Evolutionary conservation across 768 basidiomycete species (phyloP).

Genomic region (Clavulina sp.): DNA sequence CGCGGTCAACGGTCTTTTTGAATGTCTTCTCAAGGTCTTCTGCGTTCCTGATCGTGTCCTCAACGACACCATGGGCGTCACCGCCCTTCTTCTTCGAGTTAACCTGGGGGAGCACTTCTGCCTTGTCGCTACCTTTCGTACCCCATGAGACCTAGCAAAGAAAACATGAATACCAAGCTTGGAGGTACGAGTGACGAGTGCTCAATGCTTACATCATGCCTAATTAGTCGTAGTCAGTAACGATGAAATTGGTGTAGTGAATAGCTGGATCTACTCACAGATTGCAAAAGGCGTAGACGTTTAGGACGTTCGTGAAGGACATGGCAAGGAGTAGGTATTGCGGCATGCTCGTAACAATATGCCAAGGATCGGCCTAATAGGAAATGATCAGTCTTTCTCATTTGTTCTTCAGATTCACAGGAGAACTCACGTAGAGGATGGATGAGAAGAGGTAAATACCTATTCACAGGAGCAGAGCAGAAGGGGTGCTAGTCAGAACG

Average conservation of each 20-base stretch:
- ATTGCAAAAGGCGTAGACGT: conserved; percentile 96
- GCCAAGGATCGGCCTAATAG: conserved; percentile 89
- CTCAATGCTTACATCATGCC: conserved; percentile 4
- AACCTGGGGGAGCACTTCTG: conserved; percentile 75
- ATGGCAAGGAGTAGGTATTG: conserved; percentile 84
- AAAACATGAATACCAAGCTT: background rate
- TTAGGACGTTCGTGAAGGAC: conserved; percentile 86
- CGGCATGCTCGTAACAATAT: conserved; percentile 86
- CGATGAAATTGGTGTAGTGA: conserved; percentile 14
- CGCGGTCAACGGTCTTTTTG: conserved; percentile 80
- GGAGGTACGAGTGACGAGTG: background rate
- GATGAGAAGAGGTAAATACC: conserved; percentile 73
- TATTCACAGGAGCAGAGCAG: conserved; percentile 12
- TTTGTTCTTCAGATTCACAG: background rate
- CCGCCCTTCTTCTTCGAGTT: conserved; percentile 70
- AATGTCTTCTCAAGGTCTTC: conserved; percentile 84
- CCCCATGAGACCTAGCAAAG: conserved; percentile 59
- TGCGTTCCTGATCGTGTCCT: conserved; percentile 65
- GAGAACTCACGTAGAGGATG: conserved; percentile 56
- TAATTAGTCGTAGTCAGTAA: background rate
- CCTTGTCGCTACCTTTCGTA: conserved; percentile 90
- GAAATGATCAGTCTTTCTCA: conserved; percentile 6
- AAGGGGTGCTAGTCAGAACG: conserved; percentile 11
- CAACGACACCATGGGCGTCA: conserved; percentile 57
- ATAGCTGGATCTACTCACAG: conserved; percentile 53